Percentiles rank a stretch among this genome's conserved stretches.
Evolutionary conservation across 306 rosid species (phyloP).

Genomic region (Lupinus albus): DNA sequence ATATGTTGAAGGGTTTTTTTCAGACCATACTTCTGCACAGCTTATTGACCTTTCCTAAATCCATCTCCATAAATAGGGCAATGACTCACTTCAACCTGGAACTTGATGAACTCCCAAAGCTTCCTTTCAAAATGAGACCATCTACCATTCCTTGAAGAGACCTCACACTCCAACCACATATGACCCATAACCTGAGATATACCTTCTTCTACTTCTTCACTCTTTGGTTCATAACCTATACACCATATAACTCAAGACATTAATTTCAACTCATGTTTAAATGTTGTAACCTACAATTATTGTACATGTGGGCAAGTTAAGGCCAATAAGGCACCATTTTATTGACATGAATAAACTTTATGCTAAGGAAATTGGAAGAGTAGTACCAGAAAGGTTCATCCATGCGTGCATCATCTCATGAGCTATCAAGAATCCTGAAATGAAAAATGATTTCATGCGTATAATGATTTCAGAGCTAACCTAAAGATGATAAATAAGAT

Average conservation of each 20-base stretch:
- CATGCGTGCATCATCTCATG: constrained; percentile 92
- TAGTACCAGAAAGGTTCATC: constrained; percentile 62
- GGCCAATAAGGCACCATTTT: too few species aligned
- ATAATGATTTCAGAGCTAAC: constrained; percentile 17
- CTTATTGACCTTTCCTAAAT: constrained; percentile 63
- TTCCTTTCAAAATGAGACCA: constrained; percentile 56
- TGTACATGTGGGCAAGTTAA: too few species aligned
- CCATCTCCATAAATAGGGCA: constrained; percentile 70
- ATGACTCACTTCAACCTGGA: constrained; percentile 62
- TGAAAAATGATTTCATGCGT: constrained; percentile 52
- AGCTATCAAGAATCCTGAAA: constrained; percentile 66
- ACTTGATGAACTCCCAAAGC: constrained; percentile 66
- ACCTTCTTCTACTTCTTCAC: constrained; percentile 78
- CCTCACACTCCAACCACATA: constrained; percentile 61
- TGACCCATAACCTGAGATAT: constrained; percentile 75
- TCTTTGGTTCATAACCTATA: constrained; percentile 42
- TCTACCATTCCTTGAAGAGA: neutral
- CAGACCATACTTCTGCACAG: constrained; percentile 76
- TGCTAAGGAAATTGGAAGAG: neutral
- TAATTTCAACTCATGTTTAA: constrained; percentile 10
- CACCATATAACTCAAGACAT: neutral
- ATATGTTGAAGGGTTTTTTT: constrained; percentile 65
- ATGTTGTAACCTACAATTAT: constrained; percentile 31
- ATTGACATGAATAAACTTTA: constrained; percentile 12
- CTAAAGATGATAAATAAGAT: neutral